Base-by-base conservation (phyloP, 2,329 filamentous ascomycete species). In the Talaromyces sp. region DNA sequence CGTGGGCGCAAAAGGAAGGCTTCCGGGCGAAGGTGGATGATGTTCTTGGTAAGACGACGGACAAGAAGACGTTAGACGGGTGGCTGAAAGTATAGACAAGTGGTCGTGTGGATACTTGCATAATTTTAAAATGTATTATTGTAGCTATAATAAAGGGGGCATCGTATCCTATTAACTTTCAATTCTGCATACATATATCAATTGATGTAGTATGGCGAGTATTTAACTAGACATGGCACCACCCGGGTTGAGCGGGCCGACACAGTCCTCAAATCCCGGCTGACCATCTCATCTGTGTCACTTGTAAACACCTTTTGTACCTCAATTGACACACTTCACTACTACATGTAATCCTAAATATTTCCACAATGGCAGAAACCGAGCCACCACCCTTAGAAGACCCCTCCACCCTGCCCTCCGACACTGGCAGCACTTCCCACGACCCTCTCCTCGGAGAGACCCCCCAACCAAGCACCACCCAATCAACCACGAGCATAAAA, bases 1-100 rank as follows among this genome's bases (percentile, higher is more conserved):
- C 75, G 67, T 84, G 81, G 70, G 80, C 82, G 25, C 81, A 84
- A 60, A 89, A 91, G 74, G 86, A 90, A 68, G 90, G 90, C 52
- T 85, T 92, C 49, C 80, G 78, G 66, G 82, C 85, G 71, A 85
- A 93, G 62, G 86, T 91, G 4, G 70, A 80, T 57, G 90, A 93
- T 72, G 86, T 93, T 30, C 67, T 92, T 65, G 70, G 73, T 28
- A 82, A 90, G 70, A 90, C 86, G 73, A 88, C 86, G 10, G 74
- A 66, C 32, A 71, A 72, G n/a, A 76, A 79, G 10, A 33, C 36
- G 71, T 71, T 11, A 68, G 81, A 39, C 84, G 73, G 39, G 65
- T 74, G 25, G 27, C n/a, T 15, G 15, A 6, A n/a, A n/a, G 36
- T 7, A n/a, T 39, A 15, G 17, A n/a, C 36, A n/a, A 6, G 17